A percentile compares a stretch with the other conserved stretches of the same genome.
phyloP scores from a whole-genome alignment of 441 rosid genomes.

The Manihot esculenta region DNA sequence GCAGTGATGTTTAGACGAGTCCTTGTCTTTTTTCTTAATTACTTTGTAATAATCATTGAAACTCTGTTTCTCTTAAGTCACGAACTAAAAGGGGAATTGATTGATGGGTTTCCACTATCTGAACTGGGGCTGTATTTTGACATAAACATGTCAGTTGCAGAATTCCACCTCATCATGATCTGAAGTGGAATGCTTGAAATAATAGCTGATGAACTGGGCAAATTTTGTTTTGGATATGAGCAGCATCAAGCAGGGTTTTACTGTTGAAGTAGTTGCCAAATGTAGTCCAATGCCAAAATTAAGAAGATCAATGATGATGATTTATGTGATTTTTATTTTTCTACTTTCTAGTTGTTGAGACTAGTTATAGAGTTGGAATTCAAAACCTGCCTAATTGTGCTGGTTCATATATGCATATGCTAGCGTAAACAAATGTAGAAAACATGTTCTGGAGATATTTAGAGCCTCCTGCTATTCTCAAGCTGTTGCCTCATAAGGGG shows the following conservation, averaged over 20 bases:
- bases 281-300: background rate
- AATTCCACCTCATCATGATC: background rate
- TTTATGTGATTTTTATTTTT: background rate
- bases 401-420: no score
- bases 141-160: background rate
- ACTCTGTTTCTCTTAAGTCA: background rate
- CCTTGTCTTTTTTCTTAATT: background rate
- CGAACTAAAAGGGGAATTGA: background rate
- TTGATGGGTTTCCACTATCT: background rate
- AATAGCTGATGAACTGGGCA: background rate
- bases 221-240: background rate
- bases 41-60: background rate
- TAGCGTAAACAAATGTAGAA: background rate
- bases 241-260: background rate
- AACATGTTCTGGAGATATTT: background rate
- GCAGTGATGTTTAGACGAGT: background rate
- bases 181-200: background rate
- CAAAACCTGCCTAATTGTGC: background rate
- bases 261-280: background rate
- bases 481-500: constrained; percentile 1
- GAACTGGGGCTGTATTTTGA: background rate
- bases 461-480: background rate
- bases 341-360: background rate
- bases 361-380: background rate
- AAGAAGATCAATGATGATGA: constrained; percentile 1